Evolutionary conservation across 331 rosid species (phyloP).

Genomic region (Malus hybrid): DNA sequence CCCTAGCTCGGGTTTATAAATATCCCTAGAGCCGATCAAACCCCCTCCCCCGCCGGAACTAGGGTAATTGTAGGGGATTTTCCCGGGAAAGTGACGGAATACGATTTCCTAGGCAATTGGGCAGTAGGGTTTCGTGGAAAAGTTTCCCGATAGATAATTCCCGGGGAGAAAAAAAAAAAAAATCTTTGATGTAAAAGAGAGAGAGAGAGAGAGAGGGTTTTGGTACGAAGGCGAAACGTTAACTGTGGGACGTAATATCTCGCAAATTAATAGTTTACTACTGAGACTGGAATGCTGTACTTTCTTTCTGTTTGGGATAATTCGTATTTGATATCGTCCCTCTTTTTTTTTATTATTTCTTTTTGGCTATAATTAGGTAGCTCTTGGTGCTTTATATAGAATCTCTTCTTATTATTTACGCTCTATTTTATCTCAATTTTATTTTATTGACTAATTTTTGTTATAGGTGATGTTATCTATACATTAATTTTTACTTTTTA

Average conservation of each 20-base stretch:
- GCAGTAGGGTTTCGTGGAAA: background rate
- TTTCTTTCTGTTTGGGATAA: too few species aligned
- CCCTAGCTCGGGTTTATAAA: conserved; percentile 1
- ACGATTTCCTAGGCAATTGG: background rate
- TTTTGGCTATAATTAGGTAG: background rate
- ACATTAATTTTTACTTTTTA: rapidly evolving
- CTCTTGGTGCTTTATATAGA: background rate
- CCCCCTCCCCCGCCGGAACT: background rate
- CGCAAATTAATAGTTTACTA: too few species aligned
- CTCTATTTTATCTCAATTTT: too few species aligned
- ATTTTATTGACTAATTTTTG: too few species aligned
- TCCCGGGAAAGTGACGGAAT: background rate
- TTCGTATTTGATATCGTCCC: background rate
- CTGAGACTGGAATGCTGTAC: too few species aligned
- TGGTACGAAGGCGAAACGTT: too few species aligned
- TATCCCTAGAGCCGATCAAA: background rate
- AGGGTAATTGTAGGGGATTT: background rate
- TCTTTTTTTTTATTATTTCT: too few species aligned
- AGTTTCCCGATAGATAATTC: background rate
- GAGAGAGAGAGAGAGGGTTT: background rate
- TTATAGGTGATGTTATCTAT: too few species aligned
- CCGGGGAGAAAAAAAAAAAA: background rate
- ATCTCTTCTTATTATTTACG: too few species aligned
- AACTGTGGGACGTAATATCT: too few species aligned
- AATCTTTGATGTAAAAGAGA: background rate